phyloP scores from a whole-genome alignment of 164 flowering plant genomes.

The Taxillus chinensis region DNA sequence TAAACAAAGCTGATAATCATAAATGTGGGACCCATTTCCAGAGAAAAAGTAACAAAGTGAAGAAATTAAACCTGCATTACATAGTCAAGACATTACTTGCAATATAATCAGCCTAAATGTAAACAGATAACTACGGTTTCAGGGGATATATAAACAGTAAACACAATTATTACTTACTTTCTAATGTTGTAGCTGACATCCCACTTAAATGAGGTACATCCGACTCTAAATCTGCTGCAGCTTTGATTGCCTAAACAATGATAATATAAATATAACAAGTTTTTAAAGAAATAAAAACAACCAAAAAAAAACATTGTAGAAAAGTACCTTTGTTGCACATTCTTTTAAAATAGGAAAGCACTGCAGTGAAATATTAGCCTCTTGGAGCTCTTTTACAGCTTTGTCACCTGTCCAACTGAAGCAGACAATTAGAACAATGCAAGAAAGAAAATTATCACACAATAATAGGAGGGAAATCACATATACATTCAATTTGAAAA shows the following conservation, averaged over 20 bases:
- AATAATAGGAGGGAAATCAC: not conserved
- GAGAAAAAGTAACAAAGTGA: conserved; percentile 73
- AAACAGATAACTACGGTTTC: not conserved
- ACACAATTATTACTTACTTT: conserved; percentile 32
- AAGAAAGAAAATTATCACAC: not conserved
- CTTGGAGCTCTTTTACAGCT: conserved; percentile 75
- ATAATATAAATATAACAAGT: not conserved
- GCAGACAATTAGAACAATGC: not conserved
- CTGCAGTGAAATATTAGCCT: conserved; percentile 57
- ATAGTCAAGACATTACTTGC: conserved; percentile 3
- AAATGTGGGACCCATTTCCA: conserved; percentile 48
- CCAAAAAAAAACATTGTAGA: not conserved
- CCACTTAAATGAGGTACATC: conserved; percentile 57
- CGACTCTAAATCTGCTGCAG: conserved; percentile 56
- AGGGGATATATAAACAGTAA: not conserved
- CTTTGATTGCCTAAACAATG: conserved; percentile 61
- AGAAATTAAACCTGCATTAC: conserved; percentile 55
- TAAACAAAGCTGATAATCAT: conserved; percentile 73
- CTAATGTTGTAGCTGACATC: conserved; percentile 46
- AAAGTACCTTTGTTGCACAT: conserved; percentile 70
- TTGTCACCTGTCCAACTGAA: conserved; percentile 89
- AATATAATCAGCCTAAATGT: not conserved
- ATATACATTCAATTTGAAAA: not conserved
- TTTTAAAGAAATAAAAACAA: not conserved
- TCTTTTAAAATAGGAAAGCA: conserved; percentile 59